Percentiles rank a stretch among this genome's conserved stretches.
These are phyloP conservation scores for Paecilomyces sp. DNA, from an alignment of 2,329 filamentous ascomycete genomes.

Conservation along the genomic window DNA sequence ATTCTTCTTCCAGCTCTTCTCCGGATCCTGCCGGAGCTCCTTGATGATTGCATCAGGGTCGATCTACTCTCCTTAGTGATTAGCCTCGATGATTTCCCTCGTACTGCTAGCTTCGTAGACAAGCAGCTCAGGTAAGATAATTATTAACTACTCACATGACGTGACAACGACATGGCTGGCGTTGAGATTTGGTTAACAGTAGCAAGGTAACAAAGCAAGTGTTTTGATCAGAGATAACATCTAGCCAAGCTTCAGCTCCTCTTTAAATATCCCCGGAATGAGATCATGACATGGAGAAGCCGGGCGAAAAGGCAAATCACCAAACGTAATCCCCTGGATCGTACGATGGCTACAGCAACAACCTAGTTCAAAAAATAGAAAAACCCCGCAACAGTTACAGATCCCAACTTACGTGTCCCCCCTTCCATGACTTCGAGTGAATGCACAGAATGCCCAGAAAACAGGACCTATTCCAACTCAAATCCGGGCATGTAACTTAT, in stretches of 20 bases:
- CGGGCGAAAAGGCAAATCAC: too few species aligned
- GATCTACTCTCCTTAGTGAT: constrained; percentile 9
- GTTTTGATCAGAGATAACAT: background rate
- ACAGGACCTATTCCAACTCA: background rate
- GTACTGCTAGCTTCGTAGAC: background rate
- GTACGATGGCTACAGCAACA: too few species aligned
- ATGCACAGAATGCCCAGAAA: background rate
- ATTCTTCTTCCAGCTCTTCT: constrained; percentile 17
- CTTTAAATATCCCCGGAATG: too few species aligned
- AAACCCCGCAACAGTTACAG: too few species aligned
- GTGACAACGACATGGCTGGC: constrained; percentile 2
- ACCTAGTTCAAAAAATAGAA: too few species aligned
- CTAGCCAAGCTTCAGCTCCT: background rate
- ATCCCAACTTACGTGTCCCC: too few species aligned
- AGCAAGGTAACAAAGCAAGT: too few species aligned
- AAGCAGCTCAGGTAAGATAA: background rate
- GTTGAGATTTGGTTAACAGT: background rate
- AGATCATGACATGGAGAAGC: too few species aligned
- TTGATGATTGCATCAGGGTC: constrained; percentile 20
- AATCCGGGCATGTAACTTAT: background rate
- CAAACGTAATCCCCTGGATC: too few species aligned
- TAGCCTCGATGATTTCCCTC: background rate
- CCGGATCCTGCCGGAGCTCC: constrained; percentile 14
- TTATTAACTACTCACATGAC: background rate
- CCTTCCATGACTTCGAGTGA: too few species aligned